These are phyloP conservation scores for Pseudogymnoascus sp. DNA, from an alignment of 2,329 filamentous ascomycete genomes.

Conservation along the genomic window DNA sequence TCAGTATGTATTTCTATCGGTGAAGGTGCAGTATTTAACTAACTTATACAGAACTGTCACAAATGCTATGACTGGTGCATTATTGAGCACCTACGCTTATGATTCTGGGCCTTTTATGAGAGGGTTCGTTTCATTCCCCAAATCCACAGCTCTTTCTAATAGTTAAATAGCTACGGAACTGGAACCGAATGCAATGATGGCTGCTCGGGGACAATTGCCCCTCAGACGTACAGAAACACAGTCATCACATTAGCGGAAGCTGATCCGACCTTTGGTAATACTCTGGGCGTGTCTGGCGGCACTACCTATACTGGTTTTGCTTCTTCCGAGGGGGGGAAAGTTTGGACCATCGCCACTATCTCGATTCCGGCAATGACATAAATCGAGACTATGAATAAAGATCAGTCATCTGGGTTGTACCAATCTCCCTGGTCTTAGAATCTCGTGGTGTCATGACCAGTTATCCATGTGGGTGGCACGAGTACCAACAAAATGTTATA, in stretches of 20 bases:
- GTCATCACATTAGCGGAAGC: slow-evolving; percentile 34
- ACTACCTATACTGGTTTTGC: slow-evolving; percentile 32
- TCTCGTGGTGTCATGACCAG: neutral
- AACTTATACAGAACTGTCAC: slow-evolving; percentile 23
- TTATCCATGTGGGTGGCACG: neutral
- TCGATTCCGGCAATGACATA: slow-evolving; percentile 31
- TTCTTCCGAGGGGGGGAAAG: slow-evolving; percentile 32
- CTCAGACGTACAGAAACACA: slow-evolving; percentile 36
- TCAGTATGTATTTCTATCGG: slow-evolving; percentile 19
- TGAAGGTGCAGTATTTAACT: neutral
- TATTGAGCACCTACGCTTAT: slow-evolving; percentile 32
- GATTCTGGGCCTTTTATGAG: slow-evolving; percentile 35
- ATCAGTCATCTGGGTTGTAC: too few species aligned
- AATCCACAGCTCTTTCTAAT: neutral
- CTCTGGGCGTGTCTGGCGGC: slow-evolving; percentile 27
- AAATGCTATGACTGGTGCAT: slow-evolving; percentile 32
- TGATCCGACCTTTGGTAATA: slow-evolving; percentile 30
- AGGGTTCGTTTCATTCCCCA: slow-evolving; percentile 18
- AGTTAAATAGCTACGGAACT: slow-evolving; percentile 28
- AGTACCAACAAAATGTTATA: neutral
- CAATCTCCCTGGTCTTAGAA: neutral
- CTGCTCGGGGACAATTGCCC: slow-evolving; percentile 36
- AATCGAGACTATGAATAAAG: neutral
- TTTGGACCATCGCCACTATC: slow-evolving; percentile 35
- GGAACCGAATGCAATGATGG: slow-evolving; percentile 37